Evolutionary conservation across 1,139 yeast genomes (phyloP), one percentile per base, ranked within the genome.

Genomic region (Meyerozyma carpophila): DNA sequence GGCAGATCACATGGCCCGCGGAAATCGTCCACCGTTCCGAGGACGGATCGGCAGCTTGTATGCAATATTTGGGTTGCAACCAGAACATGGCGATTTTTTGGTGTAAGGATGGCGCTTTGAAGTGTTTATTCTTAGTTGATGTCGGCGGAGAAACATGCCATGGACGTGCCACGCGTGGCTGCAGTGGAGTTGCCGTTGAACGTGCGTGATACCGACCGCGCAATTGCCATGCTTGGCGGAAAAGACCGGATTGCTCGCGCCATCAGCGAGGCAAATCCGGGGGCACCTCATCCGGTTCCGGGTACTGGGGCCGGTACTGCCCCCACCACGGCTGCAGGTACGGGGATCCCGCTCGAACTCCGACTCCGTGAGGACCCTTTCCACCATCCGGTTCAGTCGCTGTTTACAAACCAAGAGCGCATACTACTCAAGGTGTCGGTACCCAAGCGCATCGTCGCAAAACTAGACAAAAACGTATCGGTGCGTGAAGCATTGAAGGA

Each of bases 201-300:
- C 21, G 93, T 93, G 10, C 70, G 73, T 37, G 78, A 89, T 58
- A 64, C 73, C 1, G 74, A 73, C 24, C 74, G 72, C 46, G 97
- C 96, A 0, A 65, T 90, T 6, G 63, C 62, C 2, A 79, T 88
- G 83, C 76, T 91, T 37, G 98, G 98, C 3, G 97, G 97, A 0
- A 63, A 70, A 29, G 66, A 69, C 47, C 74, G 60, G 63, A 63
- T 79, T 11, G 53, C 69, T 8, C 58, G 61, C 43, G 75, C 73
- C 4, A 59, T 70, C 31, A 66, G 37, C 27, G 37, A 34, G 14
- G 37, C 26, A 10, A 36, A 13, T 24, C 38, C 38, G 28, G 18
- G 18, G 28, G 38, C 38, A n/a, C 13, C 38, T 10, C 28, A 6
- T 8, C 38, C 10, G 16, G 26, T 24, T 13, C 24, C 37, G n/a